A percentile compares a stretch with the other conserved stretches of the same genome.
Conservation (phyloP, 78 protist species). For the Polysphondylium violaceum region DNA sequence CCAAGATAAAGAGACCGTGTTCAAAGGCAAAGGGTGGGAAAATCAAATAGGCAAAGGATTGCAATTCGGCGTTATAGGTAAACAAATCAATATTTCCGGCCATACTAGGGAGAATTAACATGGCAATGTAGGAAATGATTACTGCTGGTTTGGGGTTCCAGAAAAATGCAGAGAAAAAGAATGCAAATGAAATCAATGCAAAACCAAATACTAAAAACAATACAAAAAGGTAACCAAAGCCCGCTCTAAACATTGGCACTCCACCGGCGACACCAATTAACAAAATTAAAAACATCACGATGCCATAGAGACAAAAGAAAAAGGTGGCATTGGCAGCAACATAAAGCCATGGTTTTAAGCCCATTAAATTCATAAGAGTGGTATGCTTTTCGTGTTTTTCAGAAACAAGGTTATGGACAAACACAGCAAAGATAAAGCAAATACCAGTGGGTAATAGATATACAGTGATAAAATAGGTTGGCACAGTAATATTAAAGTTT, state of each 20-base stretch:
- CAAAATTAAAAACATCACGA: background rate
- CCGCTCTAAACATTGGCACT: background rate
- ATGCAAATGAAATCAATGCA: constrained; percentile 15
- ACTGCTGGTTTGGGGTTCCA: constrained; percentile 24
- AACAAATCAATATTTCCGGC: constrained; percentile 21
- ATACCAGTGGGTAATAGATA: constrained; percentile 7
- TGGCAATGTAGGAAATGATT: background rate
- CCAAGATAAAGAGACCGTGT: constrained; percentile 23
- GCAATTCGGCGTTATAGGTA: background rate
- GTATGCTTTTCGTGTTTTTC: constrained; percentile 39
- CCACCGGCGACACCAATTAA: background rate
- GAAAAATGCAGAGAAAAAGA: constrained; percentile 28
- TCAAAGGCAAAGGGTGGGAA: constrained; percentile 42
- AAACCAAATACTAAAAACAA: constrained; percentile 27
- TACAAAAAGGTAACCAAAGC: background rate
- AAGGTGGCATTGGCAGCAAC: background rate
- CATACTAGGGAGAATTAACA: constrained; percentile 11
- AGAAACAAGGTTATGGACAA: constrained; percentile 32
- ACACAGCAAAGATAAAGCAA: constrained; percentile 63
- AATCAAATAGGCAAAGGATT: background rate
- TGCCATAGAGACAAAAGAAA: background rate
- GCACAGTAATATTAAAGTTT: background rate
- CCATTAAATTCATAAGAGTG: constrained; percentile 63
- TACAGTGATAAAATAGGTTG: background rate
- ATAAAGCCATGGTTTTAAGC: constrained; percentile 8